phyloP scores from a whole-genome alignment of 2,329 filamentous ascomycete species.

The Sporothrix luriei region DNA sequence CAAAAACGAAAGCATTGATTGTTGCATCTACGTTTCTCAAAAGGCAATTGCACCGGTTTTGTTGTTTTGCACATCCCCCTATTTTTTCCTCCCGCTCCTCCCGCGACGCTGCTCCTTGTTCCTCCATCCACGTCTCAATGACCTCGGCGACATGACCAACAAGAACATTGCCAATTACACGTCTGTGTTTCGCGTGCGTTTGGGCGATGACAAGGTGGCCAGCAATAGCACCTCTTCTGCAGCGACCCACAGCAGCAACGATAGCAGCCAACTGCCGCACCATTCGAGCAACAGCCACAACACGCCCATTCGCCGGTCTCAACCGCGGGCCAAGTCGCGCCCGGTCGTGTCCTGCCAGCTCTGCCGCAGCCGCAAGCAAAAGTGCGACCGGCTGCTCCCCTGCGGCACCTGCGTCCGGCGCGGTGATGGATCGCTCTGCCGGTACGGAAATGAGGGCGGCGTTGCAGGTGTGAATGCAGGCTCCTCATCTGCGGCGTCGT shows the following conservation, averaged over 20 bases:
- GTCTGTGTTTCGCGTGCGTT: conserved; percentile 36
- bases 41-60: not conserved
- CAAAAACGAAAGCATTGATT: not conserved
- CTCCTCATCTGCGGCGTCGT: not conserved
- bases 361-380: conserved; percentile 50
- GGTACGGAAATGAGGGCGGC: conserved; percentile 39
- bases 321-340: conserved; percentile 35
- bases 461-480: conserved; percentile 3
- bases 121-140: not conserved
- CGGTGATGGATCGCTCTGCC: conserved; percentile 43
- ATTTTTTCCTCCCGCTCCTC: too few relatives aligned
- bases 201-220: conserved; percentile 19
- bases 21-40: not conserved
- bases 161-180: conserved; percentile 32
- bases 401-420: conserved; percentile 48
- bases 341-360: conserved; percentile 48
- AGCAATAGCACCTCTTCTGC: not conserved
- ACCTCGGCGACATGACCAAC: conserved; percentile 4
- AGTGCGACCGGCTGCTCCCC: conserved; percentile 48
- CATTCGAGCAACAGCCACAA: not conserved
- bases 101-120: not conserved
- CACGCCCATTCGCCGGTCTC: conserved; percentile 19
- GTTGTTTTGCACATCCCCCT: not conserved
- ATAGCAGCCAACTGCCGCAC: not conserved
- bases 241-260: not conserved